A percentile compares a stretch with the other conserved stretches of the same genome.
These are phyloP conservation scores for Dendrothele bispora DNA, from an alignment of 768 basidiomycete genomes.

Conservation along the genomic window DNA sequence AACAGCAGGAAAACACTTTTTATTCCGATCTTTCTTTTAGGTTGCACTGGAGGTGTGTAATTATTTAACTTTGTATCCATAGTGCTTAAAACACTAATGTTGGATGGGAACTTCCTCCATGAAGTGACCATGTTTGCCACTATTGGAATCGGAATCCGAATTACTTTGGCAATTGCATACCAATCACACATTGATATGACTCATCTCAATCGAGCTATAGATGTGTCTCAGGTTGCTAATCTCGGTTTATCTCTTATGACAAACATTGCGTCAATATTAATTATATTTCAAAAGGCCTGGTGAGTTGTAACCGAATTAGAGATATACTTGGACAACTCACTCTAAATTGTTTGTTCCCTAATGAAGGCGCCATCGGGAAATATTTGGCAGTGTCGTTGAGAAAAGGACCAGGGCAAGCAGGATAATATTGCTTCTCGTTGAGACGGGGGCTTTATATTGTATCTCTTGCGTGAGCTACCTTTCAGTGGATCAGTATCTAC, in stretches of 20 bases:
- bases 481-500: neutral
- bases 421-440: slow-evolving; percentile 6
- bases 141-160: slow-evolving; percentile 2
- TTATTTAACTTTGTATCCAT: neutral
- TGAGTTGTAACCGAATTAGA: neutral
- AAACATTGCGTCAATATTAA: slow-evolving; percentile 11
- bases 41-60: neutral
- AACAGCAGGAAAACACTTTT: neutral
- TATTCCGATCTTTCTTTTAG: neutral
- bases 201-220: slow-evolving; percentile 4
- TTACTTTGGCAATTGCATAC: neutral
- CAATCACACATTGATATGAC: neutral
- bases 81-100: neutral
- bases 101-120: no score
- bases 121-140: neutral
- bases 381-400: neutral
- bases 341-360: neutral
- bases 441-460: slow-evolving; percentile 6
- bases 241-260: slow-evolving; percentile 12
- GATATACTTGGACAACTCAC: neutral
- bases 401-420: neutral
- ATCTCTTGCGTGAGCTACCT: slow-evolving; percentile 4
- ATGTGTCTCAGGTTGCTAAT: slow-evolving; percentile 10
- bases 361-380: neutral
- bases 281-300: slow-evolving; percentile 13